Conservation (phyloP, 1,139 yeast genomes). For the Debaryomyces nepalensis region DNA sequence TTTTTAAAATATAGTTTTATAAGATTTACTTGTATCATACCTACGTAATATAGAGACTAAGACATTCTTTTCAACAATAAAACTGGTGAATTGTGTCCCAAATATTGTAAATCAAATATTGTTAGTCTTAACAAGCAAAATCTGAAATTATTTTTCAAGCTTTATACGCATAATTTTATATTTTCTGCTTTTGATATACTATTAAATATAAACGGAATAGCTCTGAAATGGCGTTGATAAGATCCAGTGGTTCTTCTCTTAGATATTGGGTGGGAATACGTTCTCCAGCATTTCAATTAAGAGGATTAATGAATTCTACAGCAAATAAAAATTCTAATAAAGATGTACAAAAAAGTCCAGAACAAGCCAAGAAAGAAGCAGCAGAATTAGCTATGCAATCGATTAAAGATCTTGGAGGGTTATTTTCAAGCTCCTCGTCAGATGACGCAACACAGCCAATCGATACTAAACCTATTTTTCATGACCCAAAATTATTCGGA, state of each 20-base stretch:
- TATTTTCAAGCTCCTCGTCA: slow-evolving; percentile 33
- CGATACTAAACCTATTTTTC: slow-evolving; percentile 55
- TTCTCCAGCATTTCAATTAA: background rate
- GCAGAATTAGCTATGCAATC: slow-evolving; percentile 49
- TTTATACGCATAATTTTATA: background rate
- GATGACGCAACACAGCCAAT: slow-evolving; percentile 54
- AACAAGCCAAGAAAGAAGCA: slow-evolving; percentile 36
- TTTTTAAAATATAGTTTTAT: too few relatives aligned
- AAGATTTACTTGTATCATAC: too few relatives aligned
- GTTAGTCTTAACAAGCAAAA: background rate
- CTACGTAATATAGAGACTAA: too few relatives aligned
- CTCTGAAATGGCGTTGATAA: background rate
- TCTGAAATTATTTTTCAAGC: background rate
- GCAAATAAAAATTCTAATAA: slow-evolving; percentile 4
- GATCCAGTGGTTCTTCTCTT: background rate
- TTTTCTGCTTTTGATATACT: background rate
- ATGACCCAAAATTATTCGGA: slow-evolving; percentile 51
- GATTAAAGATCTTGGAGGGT: slow-evolving; percentile 45
- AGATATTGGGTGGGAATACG: background rate
- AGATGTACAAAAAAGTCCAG: slow-evolving; percentile 15
- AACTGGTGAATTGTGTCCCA: too few relatives aligned
- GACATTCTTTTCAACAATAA: too few relatives aligned
- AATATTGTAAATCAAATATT: background rate
- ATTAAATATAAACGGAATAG: background rate
- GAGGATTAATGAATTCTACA: slow-evolving; percentile 2